phyloP scores from a whole-genome alignment of 2,329 filamentous ascomycete genomes.

The Knufia petricola region DNA sequence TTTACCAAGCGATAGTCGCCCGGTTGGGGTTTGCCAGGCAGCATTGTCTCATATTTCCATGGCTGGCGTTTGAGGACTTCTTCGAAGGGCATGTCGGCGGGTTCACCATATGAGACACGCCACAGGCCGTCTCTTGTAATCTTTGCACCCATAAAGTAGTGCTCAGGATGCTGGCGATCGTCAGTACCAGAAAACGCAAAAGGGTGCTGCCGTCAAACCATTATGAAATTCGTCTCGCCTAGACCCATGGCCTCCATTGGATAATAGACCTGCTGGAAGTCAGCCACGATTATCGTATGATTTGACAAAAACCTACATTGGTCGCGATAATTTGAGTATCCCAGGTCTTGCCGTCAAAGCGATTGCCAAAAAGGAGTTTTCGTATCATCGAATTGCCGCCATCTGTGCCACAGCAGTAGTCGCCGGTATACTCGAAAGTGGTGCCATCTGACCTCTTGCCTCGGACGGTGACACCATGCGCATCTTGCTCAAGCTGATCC shows the following conservation, averaged over 20 bases:
- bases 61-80: constrained; percentile 46
- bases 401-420: constrained; percentile 38
- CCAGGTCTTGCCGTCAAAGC: constrained; percentile 20
- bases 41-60: constrained; percentile 47
- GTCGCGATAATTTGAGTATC: constrained; percentile 20
- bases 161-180: constrained; percentile 46
- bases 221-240: constrained; percentile 3
- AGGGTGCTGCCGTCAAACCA: neutral
- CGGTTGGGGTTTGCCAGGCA: constrained; percentile 51
- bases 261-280: neutral
- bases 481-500: constrained; percentile 18
- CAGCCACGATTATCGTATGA: neutral
- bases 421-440: constrained; percentile 19
- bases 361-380: constrained; percentile 21
- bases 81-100: constrained; percentile 42
- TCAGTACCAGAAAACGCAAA: neutral
- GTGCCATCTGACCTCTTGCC: neutral
- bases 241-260: neutral
- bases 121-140: constrained; percentile 52
- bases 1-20: constrained; percentile 48
- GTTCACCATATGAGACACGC: constrained; percentile 55
- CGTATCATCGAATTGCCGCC: constrained; percentile 35
- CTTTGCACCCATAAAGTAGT: constrained; percentile 54
- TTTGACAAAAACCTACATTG: constrained; percentile 13
- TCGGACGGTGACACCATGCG: neutral